Base-by-base conservation (phyloP, 805 yeast genomes). In the Scheffersomyces stipitis region DNA sequence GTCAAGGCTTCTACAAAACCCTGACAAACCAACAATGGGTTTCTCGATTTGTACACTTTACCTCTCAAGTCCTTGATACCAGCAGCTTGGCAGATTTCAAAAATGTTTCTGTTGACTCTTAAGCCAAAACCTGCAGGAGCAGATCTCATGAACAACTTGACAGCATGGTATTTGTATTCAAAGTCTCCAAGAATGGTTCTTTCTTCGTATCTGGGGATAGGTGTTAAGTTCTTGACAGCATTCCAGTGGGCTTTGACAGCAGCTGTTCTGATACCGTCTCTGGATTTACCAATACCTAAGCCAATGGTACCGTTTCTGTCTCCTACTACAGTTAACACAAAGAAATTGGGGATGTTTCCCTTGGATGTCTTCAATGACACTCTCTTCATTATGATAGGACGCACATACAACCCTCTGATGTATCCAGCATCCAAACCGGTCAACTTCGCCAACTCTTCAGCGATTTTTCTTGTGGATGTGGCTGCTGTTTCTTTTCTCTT, bases 121-220 rank as follows among this genome's bases (percentile, higher is more conserved):
- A 93, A 74, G 15, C 99, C 99, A 45, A 84, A 84, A 53, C 97
- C 98, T 1, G 96, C 83, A 16, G 96, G 93, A 1, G 96, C 90
- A 3, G 95, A 79, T 58, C 89, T 79, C 52, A 93, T 69, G 49
- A 81, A 78, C 49, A 93, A 74, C 50, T 83, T 78, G 37, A 89
- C 90, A 26, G 96, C 95, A 54, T 90, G 96, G 64, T 69, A 87
- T 59, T 88, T 87, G 66, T 82, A 74, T 51, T 84, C 85, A 38
- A 91, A 73, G 43, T 84, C 83, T 35, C 96, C 96, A 52, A 80
- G 78, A 36, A 93, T 85, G 13, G 99, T 93, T 68, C 99, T 78
- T 51, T 88, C 76, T 64, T 93, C 97, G 56, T 84, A 83, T 50
- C 96, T 78, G 39, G 96, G 95, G 36, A 93, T 76, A 49, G 80